Evolutionary conservation across 306 rosid species (phyloP), one percentile per base, ranked within the genome.

Genomic region (Potentilla sterilis): DNA sequence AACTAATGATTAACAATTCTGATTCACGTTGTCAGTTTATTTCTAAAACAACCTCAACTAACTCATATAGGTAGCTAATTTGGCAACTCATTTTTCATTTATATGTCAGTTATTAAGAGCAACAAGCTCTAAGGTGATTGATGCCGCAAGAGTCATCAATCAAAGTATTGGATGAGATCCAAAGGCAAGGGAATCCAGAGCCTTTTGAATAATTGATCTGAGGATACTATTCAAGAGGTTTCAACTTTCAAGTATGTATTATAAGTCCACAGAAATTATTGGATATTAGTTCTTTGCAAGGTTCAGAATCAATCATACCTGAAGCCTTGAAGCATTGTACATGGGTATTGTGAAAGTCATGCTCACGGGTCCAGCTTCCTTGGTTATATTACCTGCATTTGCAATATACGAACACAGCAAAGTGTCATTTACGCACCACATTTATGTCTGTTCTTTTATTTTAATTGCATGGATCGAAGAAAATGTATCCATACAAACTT

Each of bases 311-410:
- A 66, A 78, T 66, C 84, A 72, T 81, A 88, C 96, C 96, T 88
- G 93, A 75, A 91, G 92, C 87, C 86, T 89, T 57, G 97, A 96
- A 87, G 87, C 84, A 76, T 85, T 96, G 81, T 86, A 84, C 97
- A 96, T 92, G n/a, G 98, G 98, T 72, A 96, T 88, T 40, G 91
- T 85, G 85, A 92, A 96, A 71, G 91, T 90, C 99, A 96, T 92
- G 88, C 98, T 96, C 75, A 90, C 82, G 76, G 97, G 97, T 74
- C 97, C 99, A 40, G 96, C 95, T 83, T 95, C 99, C 88, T 92
- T 95, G 83, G 87, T 79, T 73, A 95, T 85, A 79, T 90, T 95
- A 84, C 97, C 99, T 92, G 85, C 70, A 72, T 12, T 52, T 78
- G 74, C 34, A 73, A 64, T 65, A 80, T 77, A 54, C 4, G 12